Base-by-base conservation (phyloP, 495 filamentous ascomycete genomes). In the Pseudomonodictys pantanalensis region DNA sequence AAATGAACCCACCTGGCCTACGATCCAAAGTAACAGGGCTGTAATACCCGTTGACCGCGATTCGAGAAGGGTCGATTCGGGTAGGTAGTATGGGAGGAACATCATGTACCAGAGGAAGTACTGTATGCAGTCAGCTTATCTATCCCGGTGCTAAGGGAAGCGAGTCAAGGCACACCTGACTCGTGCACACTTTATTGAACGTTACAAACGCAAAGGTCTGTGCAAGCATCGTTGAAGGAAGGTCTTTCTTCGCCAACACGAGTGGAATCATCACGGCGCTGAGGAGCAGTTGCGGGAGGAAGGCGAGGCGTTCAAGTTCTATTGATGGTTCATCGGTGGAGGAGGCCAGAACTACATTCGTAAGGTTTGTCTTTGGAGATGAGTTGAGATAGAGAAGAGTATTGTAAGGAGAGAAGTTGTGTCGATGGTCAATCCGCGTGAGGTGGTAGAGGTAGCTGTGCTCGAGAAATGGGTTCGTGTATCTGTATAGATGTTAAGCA, bases 71-170 rank as follows among this genome's bases (percentile, higher is more conserved):
- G 86, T 87, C 0, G 91, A 95, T 5, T 71, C 73, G 0, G 93
- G 90, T 0, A 98, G 83, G 70, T 97, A 95, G 41, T 97, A 85
- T 0, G 93, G 92, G 15, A 97, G 80, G 57, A 98, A 85, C 56
- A 96, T 81, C 62, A 95, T 83, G 72, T 98, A 97, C 93, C 93
- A 98, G 55, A 98, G 81, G 70, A 97, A 97, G 69, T 98, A 98
- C 91, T 96, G 63, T 11, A 3, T 24, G 46, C 38, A 23, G 38
- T 68, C n/a, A 64, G 50, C 10, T 29, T 43, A 23, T 17, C 11
- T 29, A n/a, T n/a, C n/a, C n/a, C n/a, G n/a, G 25, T 23, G 44
- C 41, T 11, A 47, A 32, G 11, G 18, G 7, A 24, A 7, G 18
- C 52, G 32, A 33, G 35, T 55, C 15, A 17, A 45, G 25, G 58